These are phyloP conservation scores for Claviceps quebecensis DNA, from an alignment of 2,329 filamentous ascomycete species.

Conservation along the genomic window DNA sequence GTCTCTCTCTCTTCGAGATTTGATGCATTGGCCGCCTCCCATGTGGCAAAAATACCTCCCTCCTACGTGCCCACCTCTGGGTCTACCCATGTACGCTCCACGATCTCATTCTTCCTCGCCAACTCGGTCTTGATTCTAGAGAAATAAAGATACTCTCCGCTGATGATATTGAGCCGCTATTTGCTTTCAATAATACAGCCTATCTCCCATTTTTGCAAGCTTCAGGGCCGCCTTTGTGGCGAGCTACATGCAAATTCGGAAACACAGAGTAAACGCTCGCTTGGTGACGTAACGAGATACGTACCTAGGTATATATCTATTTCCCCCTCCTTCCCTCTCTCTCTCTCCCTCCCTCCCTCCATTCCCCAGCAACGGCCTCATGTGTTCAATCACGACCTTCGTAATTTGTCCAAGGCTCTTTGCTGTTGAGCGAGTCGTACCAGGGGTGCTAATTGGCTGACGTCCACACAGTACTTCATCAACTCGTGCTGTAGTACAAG, in stretches of 20 bases:
- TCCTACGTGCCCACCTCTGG: background rate
- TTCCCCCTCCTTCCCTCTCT: too few relatives aligned
- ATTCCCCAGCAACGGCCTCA: background rate
- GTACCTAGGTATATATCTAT: slow-evolving; percentile 1
- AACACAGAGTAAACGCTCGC: slow-evolving; percentile 3
- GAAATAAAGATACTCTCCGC: background rate
- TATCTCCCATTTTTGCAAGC: background rate
- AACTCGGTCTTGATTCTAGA: background rate
- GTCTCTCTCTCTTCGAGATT: too few relatives aligned
- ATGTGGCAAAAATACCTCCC: background rate
- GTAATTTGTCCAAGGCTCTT: slow-evolving; percentile 70
- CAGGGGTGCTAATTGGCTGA: slow-evolving; percentile 68
- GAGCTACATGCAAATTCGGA: background rate
- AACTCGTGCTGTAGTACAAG: slow-evolving; percentile 51
- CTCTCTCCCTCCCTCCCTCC: too few relatives aligned
- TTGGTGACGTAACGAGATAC: slow-evolving; percentile 2
- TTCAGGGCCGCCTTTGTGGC: background rate
- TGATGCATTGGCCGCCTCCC: too few relatives aligned
- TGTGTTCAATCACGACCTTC: slow-evolving; percentile 31
- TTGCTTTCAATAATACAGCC: slow-evolving; percentile 1
- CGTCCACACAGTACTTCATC: slow-evolving; percentile 61
- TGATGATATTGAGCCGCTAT: background rate
- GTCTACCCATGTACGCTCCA: too few relatives aligned
- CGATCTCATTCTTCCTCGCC: too few relatives aligned
- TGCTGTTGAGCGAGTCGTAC: slow-evolving; percentile 77